Evolutionary conservation across 208 protist species (phyloP).

Genomic region (Acanthamoeba culbertsoni): DNA sequence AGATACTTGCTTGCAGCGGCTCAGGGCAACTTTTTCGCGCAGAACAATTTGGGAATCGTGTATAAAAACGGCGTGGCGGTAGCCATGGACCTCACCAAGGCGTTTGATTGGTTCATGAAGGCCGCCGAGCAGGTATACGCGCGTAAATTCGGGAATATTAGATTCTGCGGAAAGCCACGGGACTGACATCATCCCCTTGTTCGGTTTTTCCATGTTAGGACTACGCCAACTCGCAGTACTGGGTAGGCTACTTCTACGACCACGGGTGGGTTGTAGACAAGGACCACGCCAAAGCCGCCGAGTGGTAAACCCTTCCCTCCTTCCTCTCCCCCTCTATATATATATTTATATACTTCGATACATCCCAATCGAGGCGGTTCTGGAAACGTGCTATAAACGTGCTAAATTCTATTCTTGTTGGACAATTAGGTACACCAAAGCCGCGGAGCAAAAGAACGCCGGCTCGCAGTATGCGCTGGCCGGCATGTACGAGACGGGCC

Average conservation of each 20-base stretch:
- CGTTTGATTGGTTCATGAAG: slow-evolving; percentile 51
- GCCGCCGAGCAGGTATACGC: background rate
- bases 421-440: background rate
- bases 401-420: background rate
- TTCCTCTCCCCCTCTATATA: background rate
- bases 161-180: background rate
- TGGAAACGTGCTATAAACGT: too few species aligned
- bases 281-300: slow-evolving; percentile 46
- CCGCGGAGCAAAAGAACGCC: slow-evolving; percentile 42
- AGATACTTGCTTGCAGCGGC: slow-evolving; percentile 27
- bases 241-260: slow-evolving; percentile 53
- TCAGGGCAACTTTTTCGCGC: slow-evolving; percentile 39
- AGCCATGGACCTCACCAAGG: background rate
- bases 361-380: too few species aligned
- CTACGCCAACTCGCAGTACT: slow-evolving; percentile 46
- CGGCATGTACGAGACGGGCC: background rate
- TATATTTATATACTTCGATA: background rate
- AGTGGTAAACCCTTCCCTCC: background rate
- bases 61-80: slow-evolving; percentile 43
- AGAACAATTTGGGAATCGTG: slow-evolving; percentile 45
- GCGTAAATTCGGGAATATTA: background rate
- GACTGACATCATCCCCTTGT: background rate
- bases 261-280: slow-evolving; percentile 36
- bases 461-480: slow-evolving; percentile 37
- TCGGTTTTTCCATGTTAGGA: background rate